phyloP scores from a whole-genome alignment of 2,329 filamentous ascomycete genomes.

The Ceratocystis harringtonii region DNA sequence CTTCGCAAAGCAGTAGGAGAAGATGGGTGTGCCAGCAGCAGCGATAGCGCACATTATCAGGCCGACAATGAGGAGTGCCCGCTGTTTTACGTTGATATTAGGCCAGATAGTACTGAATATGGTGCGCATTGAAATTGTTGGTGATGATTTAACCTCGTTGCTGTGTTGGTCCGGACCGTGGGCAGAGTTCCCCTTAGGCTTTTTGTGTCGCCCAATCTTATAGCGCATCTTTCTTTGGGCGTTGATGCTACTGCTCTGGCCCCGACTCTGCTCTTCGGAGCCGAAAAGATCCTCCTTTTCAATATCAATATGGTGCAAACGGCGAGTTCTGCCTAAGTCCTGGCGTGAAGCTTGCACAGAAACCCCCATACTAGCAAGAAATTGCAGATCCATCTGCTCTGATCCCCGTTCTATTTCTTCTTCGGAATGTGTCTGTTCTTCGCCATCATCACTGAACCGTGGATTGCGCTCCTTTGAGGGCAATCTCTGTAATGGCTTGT shows the following conservation, averaged over 20 bases:
- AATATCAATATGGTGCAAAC: background rate
- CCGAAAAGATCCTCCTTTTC: background rate
- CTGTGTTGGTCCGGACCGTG: background rate
- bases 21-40: conserved; percentile 54
- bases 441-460: background rate
- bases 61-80: conserved; percentile 42
- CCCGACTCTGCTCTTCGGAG: background rate
- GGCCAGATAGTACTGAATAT: conserved; percentile 61
- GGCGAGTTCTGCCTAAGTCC: background rate
- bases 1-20: conserved; percentile 60
- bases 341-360: conserved; percentile 26
- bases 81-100: conserved; percentile 36
- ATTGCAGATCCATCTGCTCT: background rate
- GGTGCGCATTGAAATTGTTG: conserved; percentile 7
- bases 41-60: conserved; percentile 47
- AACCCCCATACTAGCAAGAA: conserved; percentile 3
- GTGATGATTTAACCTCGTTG: background rate
- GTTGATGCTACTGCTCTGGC: too few species aligned
- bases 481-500: background rate
- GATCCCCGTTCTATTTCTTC: background rate
- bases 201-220: background rate
- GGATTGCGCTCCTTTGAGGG: background rate
- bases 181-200: background rate
- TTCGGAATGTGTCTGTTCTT: background rate
- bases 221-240: background rate